Base-by-base conservation (phyloP, 140 eudicot species). In the Bidens hawaiensis region DNA sequence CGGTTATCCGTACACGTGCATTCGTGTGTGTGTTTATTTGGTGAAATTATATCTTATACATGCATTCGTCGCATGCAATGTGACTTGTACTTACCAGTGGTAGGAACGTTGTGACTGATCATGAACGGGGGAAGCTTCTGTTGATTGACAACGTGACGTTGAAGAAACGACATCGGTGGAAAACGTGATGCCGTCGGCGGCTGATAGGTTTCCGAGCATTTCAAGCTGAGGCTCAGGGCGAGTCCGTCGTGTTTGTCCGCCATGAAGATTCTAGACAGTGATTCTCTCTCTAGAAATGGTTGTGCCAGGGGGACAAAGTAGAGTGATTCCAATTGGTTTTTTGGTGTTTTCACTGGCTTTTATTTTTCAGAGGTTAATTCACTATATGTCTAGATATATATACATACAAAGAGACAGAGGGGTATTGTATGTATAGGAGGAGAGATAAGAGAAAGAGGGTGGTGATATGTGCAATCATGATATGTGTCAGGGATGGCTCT, bases 401-500 rank as follows among this genome's bases (percentile, higher is more conserved):
- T 56, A 62, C 58, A 59, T 53, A 60, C 42, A 68, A 5, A 75
- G 36, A 38, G 1, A 53, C 1, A 26, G 11, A 30, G 8, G 24
- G 28, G 14, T 65, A 15, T n/a, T n/a, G n/a, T 74, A 49, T 74
- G 43, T 66, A 74, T 66, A 66, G 74, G 68, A 66, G 13, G 79
- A 78, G 72, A 78, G 79, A n/a, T n/a, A n/a, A n/a, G n/a, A 78
- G 72, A 67, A 11, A 66, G 15, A 50, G 54, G 63, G 64, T 60
- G 72, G 69, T 31, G 76, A 58, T 62, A 70, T 68, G 72, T 62
- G 76, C 79, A 82, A 82, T 82, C 85, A 82, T 82, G 88, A 75
- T 72, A 72, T 75, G 63, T 75, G 88, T 82, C 84, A 78, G 85
- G 67, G 78, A 50, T 67, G 78, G 88, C 76, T 76, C 82, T 67